Evolutionary conservation across 495 filamentous ascomycete genomes (phyloP), one percentile per base, ranked within the genome.

Genomic region (Tuber magnatum): DNA sequence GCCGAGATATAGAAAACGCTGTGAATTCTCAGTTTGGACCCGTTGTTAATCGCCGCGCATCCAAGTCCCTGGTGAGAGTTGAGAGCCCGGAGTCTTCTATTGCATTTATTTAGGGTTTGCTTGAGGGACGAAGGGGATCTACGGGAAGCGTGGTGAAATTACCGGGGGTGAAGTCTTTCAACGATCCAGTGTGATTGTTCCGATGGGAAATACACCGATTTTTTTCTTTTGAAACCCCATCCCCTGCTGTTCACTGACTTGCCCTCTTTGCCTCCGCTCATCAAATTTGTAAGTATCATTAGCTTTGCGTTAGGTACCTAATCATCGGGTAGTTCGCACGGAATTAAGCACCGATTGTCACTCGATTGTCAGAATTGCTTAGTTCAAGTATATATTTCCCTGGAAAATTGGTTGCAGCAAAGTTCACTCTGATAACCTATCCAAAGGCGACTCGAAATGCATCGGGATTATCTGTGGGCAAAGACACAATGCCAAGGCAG

Each of bases 11-110:
- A 16, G 77, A 79, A 68, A 79, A 79, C 72, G 77, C 77, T 6
- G 77, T 79, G 9, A 79, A 79, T 68, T 75, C 77, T 2, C 77
- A 79, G 48, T 79, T 79, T 74, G 77, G 77, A 40, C 77, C 77
- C 3, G 77, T 79, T 65, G 70, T 79, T 28, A 65, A 65, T 65
- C 56, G 56, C 56, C 28, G 56, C 35, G 28, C 56, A 28, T 35
- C 56, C 28, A 65, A 65, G 28, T 35, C 56, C 14, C 32, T 32
- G 32, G 56, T 35, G 28, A 65, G 28, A 35, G 56, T 35, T 35
- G 56, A 18, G 56, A 65, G 56, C 56, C 1, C 32, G 28, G 56
- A 65, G 32, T 35, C 56, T 65, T 35, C 56, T 20, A 12, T 14
- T 32, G 56, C 28, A 65, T 65, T 65, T 65, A 65, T 65, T 35